Percentiles rank a stretch among this genome's conserved stretches.
These are phyloP conservation scores for Oryza glaberrima DNA, from an alignment of 176 grass and related monocot genomes.

Conservation along the genomic window DNA sequence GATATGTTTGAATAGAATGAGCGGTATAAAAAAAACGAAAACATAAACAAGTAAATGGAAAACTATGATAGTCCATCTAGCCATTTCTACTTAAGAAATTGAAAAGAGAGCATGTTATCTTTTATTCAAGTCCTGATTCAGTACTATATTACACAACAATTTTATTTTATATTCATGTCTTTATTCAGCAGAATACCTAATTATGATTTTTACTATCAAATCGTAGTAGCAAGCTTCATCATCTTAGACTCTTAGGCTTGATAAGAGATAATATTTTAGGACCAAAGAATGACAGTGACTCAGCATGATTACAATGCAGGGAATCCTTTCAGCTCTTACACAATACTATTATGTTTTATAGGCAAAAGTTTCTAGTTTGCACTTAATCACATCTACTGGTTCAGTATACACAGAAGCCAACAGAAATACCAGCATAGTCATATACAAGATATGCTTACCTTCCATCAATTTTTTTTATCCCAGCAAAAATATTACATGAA, in stretches of 20 bases:
- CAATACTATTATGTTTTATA: neutral
- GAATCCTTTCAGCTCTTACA: neutral
- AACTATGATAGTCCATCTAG: constrained; percentile 1
- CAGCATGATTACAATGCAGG: constrained; percentile 3
- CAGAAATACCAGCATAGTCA: neutral
- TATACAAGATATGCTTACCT: neutral
- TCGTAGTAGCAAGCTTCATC: no score
- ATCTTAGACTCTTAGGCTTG: no score
- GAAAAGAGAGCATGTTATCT: neutral
- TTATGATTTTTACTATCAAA: no score
- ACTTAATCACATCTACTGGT: neutral
- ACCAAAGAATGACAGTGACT: constrained; percentile 8
- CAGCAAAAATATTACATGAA: neutral
- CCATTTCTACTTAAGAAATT: neutral
- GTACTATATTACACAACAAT: neutral
- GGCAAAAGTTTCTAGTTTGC: constrained; percentile 2
- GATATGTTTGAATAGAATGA: no score
- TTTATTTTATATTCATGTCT: no score
- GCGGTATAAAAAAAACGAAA: no score
- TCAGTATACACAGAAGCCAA: neutral
- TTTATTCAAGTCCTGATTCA: neutral
- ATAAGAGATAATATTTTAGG: constrained; percentile 1
- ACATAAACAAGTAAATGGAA: neutral
- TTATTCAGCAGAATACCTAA: no score
- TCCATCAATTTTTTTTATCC: neutral